Evolutionary conservation across 164 flowering plant genomes (phyloP), one percentile per base, ranked within the genome.

Genomic region (Chloranthus sessilifolius): DNA sequence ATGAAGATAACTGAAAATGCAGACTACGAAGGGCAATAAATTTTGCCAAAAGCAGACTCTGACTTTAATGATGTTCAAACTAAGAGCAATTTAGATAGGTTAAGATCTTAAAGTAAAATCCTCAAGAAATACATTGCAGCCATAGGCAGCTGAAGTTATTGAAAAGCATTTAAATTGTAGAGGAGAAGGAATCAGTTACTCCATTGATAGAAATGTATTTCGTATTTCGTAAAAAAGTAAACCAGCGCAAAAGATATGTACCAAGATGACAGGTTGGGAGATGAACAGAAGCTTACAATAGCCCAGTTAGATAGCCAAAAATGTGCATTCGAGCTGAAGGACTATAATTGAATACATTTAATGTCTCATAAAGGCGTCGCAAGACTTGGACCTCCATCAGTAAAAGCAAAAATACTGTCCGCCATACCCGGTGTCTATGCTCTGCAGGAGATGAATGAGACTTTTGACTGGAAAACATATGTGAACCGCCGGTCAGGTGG

Each of bases 371-470:
- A 33, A 89, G 79, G 58, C 97, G 95, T 62, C 95, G 67, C 60
- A 75, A 12, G n/a, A 79, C 95, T 65, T 92, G 99, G 65, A 64
- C 43, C 66, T 92, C 99, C 99, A 89, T 92, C 59, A 92, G 55
- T 35, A 86, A 30, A 58, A 86, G 92, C 58, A 84, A 63, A 71
- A 88, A 69, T 10, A 86, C 82, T 23, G 80, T 64, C 42, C 30
- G 53, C 95, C 95, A 86, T 22, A 77, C 70, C 55, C 38, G 39
- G 47, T 67, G 61, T 47, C 65, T 56, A 5, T 72, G 56, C 46
- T 69, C 53, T 11, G 36, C 1, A 10, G 66, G 46, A 40, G 67
- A 47, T 42, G 74, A 53, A 22, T 37, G 67, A 36, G 74, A 48
- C 47, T 70, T 73, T 17, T 65, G 64, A 58, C 66, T 64, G 22